A percentile compares a stretch with the other conserved stretches of the same genome.
phyloP scores from a whole-genome alignment of 1,284 basidiomycete species.

The Leccinum griseonigrum region DNA sequence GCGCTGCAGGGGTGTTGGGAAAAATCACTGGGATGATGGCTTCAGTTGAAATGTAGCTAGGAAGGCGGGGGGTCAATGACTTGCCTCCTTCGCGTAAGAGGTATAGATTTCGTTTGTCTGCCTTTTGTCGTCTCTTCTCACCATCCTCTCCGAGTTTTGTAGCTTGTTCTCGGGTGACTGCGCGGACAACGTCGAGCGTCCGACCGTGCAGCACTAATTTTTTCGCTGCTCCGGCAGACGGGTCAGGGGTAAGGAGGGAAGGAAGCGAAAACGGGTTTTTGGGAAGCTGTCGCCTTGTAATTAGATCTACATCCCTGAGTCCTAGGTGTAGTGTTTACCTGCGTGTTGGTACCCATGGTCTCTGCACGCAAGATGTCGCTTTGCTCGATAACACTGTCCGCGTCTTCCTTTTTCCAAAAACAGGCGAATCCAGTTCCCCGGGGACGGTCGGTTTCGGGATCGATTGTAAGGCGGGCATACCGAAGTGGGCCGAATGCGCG shows the following conservation, averaged over 20 bases:
- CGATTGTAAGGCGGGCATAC: slow-evolving; percentile 92
- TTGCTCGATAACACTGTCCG: slow-evolving; percentile 82
- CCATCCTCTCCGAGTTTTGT: slow-evolving; percentile 83
- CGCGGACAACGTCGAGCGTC: slow-evolving; percentile 87
- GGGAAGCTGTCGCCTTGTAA: slow-evolving; percentile 42
- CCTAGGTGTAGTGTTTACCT: slow-evolving; percentile 25
- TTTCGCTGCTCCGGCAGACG: slow-evolving; percentile 81
- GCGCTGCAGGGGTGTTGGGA: slow-evolving; percentile 79
- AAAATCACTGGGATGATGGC: slow-evolving; percentile 65
- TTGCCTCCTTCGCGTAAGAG: slow-evolving; percentile 92
- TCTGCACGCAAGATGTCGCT: slow-evolving; percentile 73
- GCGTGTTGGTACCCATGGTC: slow-evolving; percentile 44
- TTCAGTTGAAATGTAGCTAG: background rate
- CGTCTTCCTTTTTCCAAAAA: slow-evolving; percentile 94
- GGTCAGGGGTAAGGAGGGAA: slow-evolving; percentile 91
- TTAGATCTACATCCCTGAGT: background rate
- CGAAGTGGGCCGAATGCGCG: slow-evolving; percentile 89
- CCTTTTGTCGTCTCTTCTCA: slow-evolving; percentile 82
- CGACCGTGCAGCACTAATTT: slow-evolving; percentile 90
- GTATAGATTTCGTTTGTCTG: slow-evolving; percentile 96
- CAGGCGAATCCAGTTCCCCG: slow-evolving; percentile 96
- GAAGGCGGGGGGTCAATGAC: slow-evolving; percentile 20
- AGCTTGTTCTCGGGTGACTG: slow-evolving; percentile 89
- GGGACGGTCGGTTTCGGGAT: slow-evolving; percentile 80
- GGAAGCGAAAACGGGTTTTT: slow-evolving; percentile 86